phyloP scores from a whole-genome alignment of 768 basidiomycete genomes.

The Suillus plorans region DNA sequence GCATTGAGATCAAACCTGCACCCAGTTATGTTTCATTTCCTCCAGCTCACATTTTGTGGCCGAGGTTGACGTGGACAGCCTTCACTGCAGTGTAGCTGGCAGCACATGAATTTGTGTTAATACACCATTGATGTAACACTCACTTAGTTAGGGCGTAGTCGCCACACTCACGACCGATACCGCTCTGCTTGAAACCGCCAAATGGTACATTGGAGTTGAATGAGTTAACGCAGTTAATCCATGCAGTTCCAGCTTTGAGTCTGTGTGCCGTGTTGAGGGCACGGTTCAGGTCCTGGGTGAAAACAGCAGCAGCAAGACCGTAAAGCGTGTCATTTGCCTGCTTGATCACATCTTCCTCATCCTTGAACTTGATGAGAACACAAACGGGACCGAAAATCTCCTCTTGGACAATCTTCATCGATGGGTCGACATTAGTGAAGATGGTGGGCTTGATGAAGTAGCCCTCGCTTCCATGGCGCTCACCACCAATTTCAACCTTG shows the following conservation, averaged over 20 bases:
- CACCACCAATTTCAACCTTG: constrained; percentile 63
- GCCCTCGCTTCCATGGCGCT: constrained; percentile 54
- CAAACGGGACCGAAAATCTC: constrained; percentile 84
- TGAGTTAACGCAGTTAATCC: constrained; percentile 46
- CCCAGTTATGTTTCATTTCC: not conserved
- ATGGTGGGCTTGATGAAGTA: constrained; percentile 78
- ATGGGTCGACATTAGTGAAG: constrained; percentile 61
- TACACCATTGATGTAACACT: not conserved
- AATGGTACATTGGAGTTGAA: constrained; percentile 56
- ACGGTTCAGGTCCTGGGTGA: constrained; percentile 74
- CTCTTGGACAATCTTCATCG: constrained; percentile 75
- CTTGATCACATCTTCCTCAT: constrained; percentile 60
- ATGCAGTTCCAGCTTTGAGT: constrained; percentile 80
- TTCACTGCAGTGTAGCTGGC: constrained; percentile 60
- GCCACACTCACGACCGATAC: constrained; percentile 79
- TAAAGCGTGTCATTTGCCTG: constrained; percentile 87
- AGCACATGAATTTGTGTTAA: not conserved
- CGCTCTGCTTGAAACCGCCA: constrained; percentile 84
- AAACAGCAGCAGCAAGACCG: constrained; percentile 87
- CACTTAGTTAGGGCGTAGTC: constrained; percentile 66
- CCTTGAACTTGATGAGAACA: constrained; percentile 74
- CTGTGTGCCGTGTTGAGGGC: constrained; percentile 71
- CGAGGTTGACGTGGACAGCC: constrained; percentile 60
- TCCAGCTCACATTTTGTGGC: constrained; percentile 15
- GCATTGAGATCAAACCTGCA: not conserved